Base-by-base conservation (phyloP, 2,329 filamentous ascomycete genomes). In the Phaeosphaeriaceae sp. region DNA sequence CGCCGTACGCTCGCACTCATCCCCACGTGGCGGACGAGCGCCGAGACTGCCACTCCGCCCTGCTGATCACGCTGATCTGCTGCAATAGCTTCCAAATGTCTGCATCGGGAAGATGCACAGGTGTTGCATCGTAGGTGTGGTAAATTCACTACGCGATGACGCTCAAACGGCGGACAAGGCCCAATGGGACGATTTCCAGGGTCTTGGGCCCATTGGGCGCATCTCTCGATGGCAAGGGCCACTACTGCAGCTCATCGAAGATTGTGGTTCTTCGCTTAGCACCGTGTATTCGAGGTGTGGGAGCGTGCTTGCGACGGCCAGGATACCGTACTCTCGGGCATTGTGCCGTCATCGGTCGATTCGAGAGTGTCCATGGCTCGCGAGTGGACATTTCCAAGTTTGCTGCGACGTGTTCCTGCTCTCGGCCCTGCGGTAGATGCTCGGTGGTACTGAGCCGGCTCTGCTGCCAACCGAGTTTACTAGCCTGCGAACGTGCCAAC, bases 401-500 rank as follows among this genome's bases (percentile, higher is more conserved):
- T 36, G 31, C 11, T 36, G 31, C 31, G 31, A 13, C 31, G 6
- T 36, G 31, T 36, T 36, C 31, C 6, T 7, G 31, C 31, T 36
- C 25, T 36, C 31, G 31, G 31, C 31, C n/a, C 6, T 11, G 31
- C 31, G 31, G 31, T 15, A 7, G 31, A 15, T 3, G 31, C 13
- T 36, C 31, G 31, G 31, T 36, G 31, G 31, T 36, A 36, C 31
- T 50, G 19, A 36, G 33, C 15, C 27, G 27, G 25, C 47, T 10
- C 6, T 2, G 11, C 7, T 17, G 21, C 20, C 20, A n/a, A 24
- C n/a, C 21, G 42, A 24, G 25, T 24, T 42, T 47, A 13, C 17
- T 21, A 17, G 41, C 22, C 17, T 54, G 19, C 51, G 15, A 19
- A 40, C 40, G 25, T 33, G 40, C 57, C 63, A 63, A 65, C 66